These are phyloP conservation scores for Exutisphaerella laricina DNA, from an alignment of 2,329 filamentous ascomycete species.

Conservation along the genomic window DNA sequence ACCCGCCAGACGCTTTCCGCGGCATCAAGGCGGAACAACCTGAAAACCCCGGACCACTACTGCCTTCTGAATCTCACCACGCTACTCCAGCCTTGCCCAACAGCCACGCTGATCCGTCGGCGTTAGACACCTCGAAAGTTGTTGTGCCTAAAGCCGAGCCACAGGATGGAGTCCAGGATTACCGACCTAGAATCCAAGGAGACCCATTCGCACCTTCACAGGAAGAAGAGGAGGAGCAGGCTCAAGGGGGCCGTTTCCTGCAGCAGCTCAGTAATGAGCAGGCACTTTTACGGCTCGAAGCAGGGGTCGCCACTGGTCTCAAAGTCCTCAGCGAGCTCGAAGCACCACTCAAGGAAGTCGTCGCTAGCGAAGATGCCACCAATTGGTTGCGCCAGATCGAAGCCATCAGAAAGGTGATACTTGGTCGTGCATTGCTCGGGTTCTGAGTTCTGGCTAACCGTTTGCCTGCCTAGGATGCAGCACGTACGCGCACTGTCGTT, in stretches of 20 bases:
- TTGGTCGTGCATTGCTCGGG: too few species aligned
- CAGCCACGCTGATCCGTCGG: too few species aligned
- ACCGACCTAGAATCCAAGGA: conserved; percentile 13
- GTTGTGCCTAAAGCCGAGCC: background rate
- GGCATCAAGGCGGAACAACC: background rate
- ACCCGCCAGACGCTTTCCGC: background rate
- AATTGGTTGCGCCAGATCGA: conserved; percentile 41
- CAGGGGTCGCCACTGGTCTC: conserved; percentile 36
- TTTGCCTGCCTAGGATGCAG: too few species aligned
- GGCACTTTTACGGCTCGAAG: conserved; percentile 35
- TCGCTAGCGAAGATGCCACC: conserved; percentile 30
- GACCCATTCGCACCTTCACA: conserved; percentile 15
- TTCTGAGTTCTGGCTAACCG: too few species aligned
- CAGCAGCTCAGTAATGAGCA: conserved; percentile 32
- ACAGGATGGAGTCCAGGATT: conserved; percentile 7
- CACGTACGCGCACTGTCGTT: conserved; percentile 44
- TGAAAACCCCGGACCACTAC: background rate
- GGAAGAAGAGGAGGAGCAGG: conserved; percentile 9
- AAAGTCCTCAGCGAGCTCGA: conserved; percentile 35
- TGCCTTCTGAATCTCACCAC: too few species aligned
- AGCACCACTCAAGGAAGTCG: conserved; percentile 27
- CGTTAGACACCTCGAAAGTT: too few species aligned
- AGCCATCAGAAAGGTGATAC: conserved; percentile 38
- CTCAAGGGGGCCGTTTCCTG: conserved; percentile 21
- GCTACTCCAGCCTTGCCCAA: too few species aligned